These are phyloP conservation scores for Backusella parvicylindrica DNA, from an alignment of 192 early-diverging fungal species.

Conservation along the genomic window DNA sequence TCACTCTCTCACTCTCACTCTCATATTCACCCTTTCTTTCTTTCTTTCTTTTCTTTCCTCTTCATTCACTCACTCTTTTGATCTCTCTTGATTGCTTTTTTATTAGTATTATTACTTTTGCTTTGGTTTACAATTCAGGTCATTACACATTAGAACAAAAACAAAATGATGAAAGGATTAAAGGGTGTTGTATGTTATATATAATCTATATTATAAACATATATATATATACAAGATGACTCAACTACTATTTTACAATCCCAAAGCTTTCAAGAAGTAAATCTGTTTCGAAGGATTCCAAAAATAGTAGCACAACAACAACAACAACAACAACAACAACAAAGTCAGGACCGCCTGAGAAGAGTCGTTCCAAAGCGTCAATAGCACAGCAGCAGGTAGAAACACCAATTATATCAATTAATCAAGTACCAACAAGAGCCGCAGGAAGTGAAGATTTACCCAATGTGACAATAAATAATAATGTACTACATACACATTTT, in stretches of 20 bases:
- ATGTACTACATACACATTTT: slow-evolving; percentile 1
- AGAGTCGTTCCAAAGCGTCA: background rate
- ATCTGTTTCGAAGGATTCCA: slow-evolving; percentile 2
- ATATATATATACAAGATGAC: background rate
- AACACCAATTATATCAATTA: background rate
- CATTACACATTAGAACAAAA: background rate
- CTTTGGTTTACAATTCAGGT: background rate
- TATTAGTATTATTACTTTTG: background rate
- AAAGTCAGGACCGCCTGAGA: background rate
- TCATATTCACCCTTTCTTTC: too few relatives aligned
- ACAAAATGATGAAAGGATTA: slow-evolving; percentile 32
- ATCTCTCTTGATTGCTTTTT: background rate
- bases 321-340: background rate
- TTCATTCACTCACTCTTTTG: background rate
- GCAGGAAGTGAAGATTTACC: background rate
- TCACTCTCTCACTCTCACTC: background rate
- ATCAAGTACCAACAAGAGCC: background rate
- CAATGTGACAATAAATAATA: slow-evolving; percentile 5
- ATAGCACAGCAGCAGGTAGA: background rate
- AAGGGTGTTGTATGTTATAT: slow-evolving; percentile 22
- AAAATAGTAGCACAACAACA: background rate
- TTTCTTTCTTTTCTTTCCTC: too few relatives aligned
- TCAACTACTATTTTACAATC: background rate
- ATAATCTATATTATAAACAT: background rate
- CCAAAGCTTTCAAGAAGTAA: slow-evolving; percentile 18